phyloP scores from a whole-genome alignment of 495 filamentous ascomycete species.

The Aspergillus cristatus region DNA sequence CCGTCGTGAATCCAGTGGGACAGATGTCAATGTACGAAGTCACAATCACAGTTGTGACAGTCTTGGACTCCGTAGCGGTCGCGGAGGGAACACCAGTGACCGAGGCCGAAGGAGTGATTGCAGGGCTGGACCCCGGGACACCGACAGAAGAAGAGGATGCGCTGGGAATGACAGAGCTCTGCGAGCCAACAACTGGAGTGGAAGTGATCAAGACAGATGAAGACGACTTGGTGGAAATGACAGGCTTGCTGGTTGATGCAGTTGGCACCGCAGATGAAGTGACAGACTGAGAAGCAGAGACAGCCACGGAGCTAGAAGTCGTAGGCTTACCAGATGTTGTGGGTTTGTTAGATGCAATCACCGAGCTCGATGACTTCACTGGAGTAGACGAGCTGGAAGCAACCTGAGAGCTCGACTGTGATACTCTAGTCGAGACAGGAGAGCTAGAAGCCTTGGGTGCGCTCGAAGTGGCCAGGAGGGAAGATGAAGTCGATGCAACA shows the following conservation, averaged over 20 bases:
- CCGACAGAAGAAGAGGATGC: too few species aligned
- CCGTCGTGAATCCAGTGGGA: slow-evolving; percentile 37
- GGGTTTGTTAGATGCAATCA: neutral
- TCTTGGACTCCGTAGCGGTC: slow-evolving; percentile 8
- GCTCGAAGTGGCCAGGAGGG: neutral
- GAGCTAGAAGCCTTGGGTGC: neutral
- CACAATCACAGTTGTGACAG: slow-evolving; percentile 29
- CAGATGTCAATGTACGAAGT: slow-evolving; percentile 37
- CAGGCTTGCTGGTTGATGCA: slow-evolving; percentile 9
- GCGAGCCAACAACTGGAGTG: too few species aligned
- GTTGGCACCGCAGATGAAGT: too few species aligned
- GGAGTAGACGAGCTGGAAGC: neutral
- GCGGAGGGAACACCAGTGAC: too few species aligned
- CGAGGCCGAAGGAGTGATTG: too few species aligned
- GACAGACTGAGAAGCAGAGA: too few species aligned
- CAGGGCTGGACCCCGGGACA: too few species aligned
- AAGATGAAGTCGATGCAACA: slow-evolving; percentile 1
- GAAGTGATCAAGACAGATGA: too few species aligned
- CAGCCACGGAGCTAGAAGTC: neutral
- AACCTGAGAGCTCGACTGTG: neutral
- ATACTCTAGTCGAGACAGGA: neutral
- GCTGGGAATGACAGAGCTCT: too few species aligned
- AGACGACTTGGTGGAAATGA: slow-evolving; percentile 32
- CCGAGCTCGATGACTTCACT: neutral
- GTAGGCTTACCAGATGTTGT: neutral